These are phyloP conservation scores for Anthoceros angustus DNA, from an alignment of 225 moss, liverwort and hornwort species.

Conservation along the genomic window DNA sequence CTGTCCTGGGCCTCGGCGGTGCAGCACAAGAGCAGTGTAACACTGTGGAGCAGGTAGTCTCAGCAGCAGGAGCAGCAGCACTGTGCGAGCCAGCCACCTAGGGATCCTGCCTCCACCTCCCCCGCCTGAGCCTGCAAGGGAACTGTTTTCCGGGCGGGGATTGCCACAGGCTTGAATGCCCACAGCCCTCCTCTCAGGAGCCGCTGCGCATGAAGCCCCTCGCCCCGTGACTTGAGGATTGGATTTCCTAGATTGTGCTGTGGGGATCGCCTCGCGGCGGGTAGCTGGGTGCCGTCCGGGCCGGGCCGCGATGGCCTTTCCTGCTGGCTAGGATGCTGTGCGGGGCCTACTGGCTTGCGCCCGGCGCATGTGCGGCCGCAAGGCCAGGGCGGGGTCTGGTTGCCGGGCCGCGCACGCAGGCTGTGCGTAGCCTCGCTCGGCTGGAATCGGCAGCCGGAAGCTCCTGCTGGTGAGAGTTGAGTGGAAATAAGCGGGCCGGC, in stretches of 20 bases:
- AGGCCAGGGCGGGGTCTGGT: conserved; percentile 3
- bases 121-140: too few species aligned
- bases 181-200: background rate
- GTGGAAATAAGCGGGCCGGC: background rate
- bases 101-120: too few species aligned
- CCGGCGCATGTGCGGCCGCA: conserved; percentile 1
- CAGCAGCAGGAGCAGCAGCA: background rate
- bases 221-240: background rate
- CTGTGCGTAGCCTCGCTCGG: background rate
- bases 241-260: conserved; percentile 4
- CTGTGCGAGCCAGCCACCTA: too few species aligned
- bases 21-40: background rate
- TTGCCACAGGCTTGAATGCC: background rate
- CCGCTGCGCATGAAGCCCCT: background rate
- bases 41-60: background rate
- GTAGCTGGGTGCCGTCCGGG: background rate
- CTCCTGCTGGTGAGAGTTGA: background rate
- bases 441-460: background rate
- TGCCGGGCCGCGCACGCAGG: conserved; percentile 3
- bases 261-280: background rate
- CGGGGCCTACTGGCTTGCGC: conserved; percentile 4
- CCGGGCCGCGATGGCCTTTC: background rate
- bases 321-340: background rate
- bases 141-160: too few species aligned
- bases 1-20: conserved; percentile 2